Evolutionary conservation across 371 early-diverging fungal genomes (phyloP), one percentile per base, ranked within the genome.

Genomic region (Mortierella sp.): DNA sequence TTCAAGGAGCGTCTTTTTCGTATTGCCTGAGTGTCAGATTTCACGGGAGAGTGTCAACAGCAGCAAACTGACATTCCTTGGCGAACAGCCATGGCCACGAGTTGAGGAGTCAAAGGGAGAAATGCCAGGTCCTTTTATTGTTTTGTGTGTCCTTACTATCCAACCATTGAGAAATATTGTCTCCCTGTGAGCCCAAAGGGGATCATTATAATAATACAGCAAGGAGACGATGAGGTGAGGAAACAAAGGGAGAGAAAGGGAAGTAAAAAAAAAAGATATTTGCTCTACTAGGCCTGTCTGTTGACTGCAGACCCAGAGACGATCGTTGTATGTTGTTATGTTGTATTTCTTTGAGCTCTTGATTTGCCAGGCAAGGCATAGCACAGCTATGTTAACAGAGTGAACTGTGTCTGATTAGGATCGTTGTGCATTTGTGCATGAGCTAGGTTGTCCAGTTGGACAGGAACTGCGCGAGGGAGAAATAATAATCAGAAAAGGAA

Each of bases 101-200:
- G 63, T 5, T 63, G 63, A 65, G 34, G 65, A 65, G 50, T 50
- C 50, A 55, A n/a, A 55, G 24, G 38, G 21, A 8, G 9, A 24
- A 2, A 9, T 38, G n/a, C 1, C 8, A 8, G 9, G 21, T 55
- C 8, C 8, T 8, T 38, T 68, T 38, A 3, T 42, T 34, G 65
- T 65, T 38, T 13, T 63, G 0, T 16, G 6, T 14, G 7, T 65
- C 38, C 38, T 65, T 19, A 7, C 38, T 65, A 65, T 21, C 21
- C 16, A 24, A 65, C 42, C 42, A 24, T 24, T 42, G 24, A 24
- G 10, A 31, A 10, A 34, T 42, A 0, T 2, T 42, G 24, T 24
- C 68, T 68, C 68, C 65, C 42, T 68, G 68, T 42, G 68, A 68
- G 68, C 68, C 68, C 42, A 9, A 3, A 42, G 42, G 44, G 68